These are phyloP conservation scores for Entomortierella chlamydospora DNA, from an alignment of 192 early-diverging fungal species.

Conservation along the genomic window DNA sequence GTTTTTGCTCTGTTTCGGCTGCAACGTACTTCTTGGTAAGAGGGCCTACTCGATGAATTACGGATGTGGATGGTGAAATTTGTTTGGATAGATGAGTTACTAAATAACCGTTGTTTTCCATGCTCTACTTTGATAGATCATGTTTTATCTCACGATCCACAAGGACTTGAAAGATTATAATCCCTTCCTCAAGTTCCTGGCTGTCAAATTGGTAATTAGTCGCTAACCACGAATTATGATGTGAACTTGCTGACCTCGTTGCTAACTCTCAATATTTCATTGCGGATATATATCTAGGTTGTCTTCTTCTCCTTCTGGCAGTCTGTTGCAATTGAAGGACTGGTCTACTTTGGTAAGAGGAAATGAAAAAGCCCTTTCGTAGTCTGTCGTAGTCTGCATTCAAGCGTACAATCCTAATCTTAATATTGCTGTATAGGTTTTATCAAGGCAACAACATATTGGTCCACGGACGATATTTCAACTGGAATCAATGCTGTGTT, in stretches of 20 bases:
- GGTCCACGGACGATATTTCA: constrained; percentile 47
- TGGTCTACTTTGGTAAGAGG: constrained; percentile 55
- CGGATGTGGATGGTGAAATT: no score
- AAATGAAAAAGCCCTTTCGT: no score
- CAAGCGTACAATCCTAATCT: neutral
- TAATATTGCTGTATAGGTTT: constrained; percentile 1
- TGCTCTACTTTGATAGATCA: no score
- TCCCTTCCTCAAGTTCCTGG: constrained; percentile 55
- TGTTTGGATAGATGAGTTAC: no score
- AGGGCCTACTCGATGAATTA: no score
- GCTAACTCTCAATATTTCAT: neutral
- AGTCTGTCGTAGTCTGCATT: no score
- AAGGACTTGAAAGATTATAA: constrained; percentile 40
- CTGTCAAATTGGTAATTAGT: constrained; percentile 45
- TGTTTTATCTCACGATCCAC: constrained; percentile 53
- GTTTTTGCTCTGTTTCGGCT: constrained; percentile 68
- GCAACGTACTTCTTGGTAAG: constrained; percentile 76
- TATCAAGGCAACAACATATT: constrained; percentile 44
- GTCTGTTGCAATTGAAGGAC: constrained; percentile 31
- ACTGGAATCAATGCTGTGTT: constrained; percentile 46
- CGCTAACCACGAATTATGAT: no score
- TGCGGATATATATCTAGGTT: constrained; percentile 12
- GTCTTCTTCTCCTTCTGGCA: constrained; percentile 59
- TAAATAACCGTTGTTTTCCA: constrained; percentile 2
- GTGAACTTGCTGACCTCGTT: neutral